Percentiles rank a stretch among this genome's conserved stretches.
Conservation (phyloP, 768 basidiomycete genomes). For the Punctularia strigosozonata region DNA sequence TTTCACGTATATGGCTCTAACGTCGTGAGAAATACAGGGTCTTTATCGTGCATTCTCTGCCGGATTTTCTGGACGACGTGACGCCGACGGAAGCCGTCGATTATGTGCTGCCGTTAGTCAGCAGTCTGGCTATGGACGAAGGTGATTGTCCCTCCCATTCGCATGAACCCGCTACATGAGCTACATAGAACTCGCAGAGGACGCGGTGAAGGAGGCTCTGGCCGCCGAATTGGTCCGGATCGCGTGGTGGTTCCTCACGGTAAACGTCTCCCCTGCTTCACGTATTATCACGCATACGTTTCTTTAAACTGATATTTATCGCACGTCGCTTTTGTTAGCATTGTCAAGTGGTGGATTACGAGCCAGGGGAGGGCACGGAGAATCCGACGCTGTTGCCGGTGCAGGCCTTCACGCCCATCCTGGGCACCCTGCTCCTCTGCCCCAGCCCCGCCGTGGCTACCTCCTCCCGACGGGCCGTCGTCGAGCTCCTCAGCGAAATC, state of each 20-base stretch:
- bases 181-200: constrained; percentile 39
- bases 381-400: constrained; percentile 47
- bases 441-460: constrained; percentile 64
- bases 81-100: constrained; percentile 82
- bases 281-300: constrained; percentile 2
- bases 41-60: constrained; percentile 78
- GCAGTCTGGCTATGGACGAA: constrained; percentile 73
- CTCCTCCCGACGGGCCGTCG: constrained; percentile 62
- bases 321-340: constrained; percentile 26
- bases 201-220: constrained; percentile 80
- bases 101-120: constrained; percentile 88
- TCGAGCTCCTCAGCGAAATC: constrained; percentile 65
- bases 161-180: background rate
- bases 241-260: constrained; percentile 90
- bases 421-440: constrained; percentile 81
- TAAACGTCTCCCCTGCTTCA: constrained; percentile 12
- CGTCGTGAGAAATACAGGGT: too few species aligned
- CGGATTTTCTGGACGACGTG: constrained; percentile 65
- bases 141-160: constrained; percentile 33
- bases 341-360: constrained; percentile 54
- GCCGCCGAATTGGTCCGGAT: constrained; percentile 68
- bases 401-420: constrained; percentile 82
- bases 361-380: constrained; percentile 18
- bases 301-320: constrained; percentile 3
- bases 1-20: too few species aligned